A percentile compares a stretch with the other conserved stretches of the same genome.
These are phyloP conservation scores for Phytophthora quininea DNA, from an alignment of 352 stramenopile genomes.

Conservation along the genomic window DNA sequence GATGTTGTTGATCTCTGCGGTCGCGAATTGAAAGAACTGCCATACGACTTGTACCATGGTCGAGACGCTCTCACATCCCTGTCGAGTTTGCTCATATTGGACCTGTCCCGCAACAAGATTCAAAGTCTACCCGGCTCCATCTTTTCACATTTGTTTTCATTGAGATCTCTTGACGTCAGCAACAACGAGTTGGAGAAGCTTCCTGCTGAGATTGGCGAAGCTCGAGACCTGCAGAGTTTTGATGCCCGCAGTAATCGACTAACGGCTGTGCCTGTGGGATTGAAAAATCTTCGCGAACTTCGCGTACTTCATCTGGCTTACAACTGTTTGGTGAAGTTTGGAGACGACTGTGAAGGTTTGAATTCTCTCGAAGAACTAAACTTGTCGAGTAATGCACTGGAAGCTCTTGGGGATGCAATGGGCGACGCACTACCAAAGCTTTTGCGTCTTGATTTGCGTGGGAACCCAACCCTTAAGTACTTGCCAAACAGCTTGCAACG, in stretches of 20 bases:
- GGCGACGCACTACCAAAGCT: slow-evolving; percentile 43
- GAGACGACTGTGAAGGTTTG: slow-evolving; percentile 48
- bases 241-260: slow-evolving; percentile 64
- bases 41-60: slow-evolving; percentile 50
- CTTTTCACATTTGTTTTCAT: slow-evolving; percentile 63
- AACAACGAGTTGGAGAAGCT: slow-evolving; percentile 55
- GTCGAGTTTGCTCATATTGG: slow-evolving; percentile 70
- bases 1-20: slow-evolving; percentile 54
- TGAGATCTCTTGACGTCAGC: slow-evolving; percentile 63
- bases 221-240: slow-evolving; percentile 50
- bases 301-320: slow-evolving; percentile 54
- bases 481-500: slow-evolving; percentile 53
- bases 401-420: slow-evolving; percentile 42
- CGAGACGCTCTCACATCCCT: slow-evolving; percentile 56
- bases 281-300: slow-evolving; percentile 40
- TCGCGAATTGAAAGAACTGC: slow-evolving; percentile 45
- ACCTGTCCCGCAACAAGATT: slow-evolving; percentile 64
- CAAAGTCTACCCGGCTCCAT: slow-evolving; percentile 45
- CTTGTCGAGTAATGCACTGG: slow-evolving; percentile 52
- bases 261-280: slow-evolving; percentile 24
- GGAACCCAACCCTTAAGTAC: slow-evolving; percentile 42
- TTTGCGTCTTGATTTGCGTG: slow-evolving; percentile 43
- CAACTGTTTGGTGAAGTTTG: slow-evolving; percentile 55
- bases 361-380: slow-evolving; percentile 57
- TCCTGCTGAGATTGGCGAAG: slow-evolving; percentile 60